phyloP scores from a whole-genome alignment of 1,139 yeast species.

The Saccharomyces hybrid region DNA sequence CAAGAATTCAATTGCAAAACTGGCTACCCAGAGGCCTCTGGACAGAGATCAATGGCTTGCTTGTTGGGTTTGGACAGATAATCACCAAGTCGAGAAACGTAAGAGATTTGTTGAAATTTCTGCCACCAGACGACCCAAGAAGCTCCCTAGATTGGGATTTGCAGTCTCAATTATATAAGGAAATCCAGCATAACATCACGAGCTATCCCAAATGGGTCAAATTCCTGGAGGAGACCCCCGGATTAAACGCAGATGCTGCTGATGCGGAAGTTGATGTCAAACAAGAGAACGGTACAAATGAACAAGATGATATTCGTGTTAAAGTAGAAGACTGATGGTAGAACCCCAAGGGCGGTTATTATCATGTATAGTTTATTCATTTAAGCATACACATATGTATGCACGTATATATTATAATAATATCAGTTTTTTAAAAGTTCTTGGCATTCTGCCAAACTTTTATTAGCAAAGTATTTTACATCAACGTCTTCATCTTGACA shows the following conservation, averaged over 20 bases:
- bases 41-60: constrained; percentile 74
- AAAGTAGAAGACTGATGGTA: neutral
- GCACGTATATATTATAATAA: neutral
- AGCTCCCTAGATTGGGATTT: constrained; percentile 10
- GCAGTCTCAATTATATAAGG: constrained; percentile 2
- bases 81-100: constrained; percentile 63
- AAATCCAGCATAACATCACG: constrained; percentile 1
- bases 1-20: constrained; percentile 56
- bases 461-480: constrained; percentile 76
- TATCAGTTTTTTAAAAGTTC: constrained; percentile 6
- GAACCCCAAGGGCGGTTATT: neutral
- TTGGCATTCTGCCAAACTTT: constrained; percentile 40
- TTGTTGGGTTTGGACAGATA: constrained; percentile 92
- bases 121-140: constrained; percentile 20
- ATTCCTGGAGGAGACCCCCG: neutral
- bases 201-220: constrained; percentile 4
- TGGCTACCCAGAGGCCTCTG: constrained; percentile 73
- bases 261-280: neutral
- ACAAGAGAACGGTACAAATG: neutral
- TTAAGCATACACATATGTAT: neutral
- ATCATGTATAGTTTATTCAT: constrained; percentile 1
- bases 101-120: constrained; percentile 66
- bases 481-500: constrained; percentile 74
- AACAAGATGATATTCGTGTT: neutral
- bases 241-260: neutral